Conservation (phyloP, 345 rosid genomes). For the Salix koriyanagi region DNA sequence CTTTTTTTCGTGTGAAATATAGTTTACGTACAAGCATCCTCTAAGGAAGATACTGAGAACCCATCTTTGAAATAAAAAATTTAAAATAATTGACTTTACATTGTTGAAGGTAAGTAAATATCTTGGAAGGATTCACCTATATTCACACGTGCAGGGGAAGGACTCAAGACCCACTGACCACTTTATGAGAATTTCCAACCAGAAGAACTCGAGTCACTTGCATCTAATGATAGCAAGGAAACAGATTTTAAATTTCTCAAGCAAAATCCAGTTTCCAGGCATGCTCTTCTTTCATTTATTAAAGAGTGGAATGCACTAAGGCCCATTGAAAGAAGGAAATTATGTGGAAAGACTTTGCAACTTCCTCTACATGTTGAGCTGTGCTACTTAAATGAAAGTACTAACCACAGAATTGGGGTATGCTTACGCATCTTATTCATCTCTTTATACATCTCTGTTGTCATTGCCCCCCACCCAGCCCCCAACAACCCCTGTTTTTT, state of each 20-base stretch:
- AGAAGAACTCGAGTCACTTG: conserved; percentile 60
- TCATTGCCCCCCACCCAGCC: no score
- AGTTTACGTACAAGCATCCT: neutral
- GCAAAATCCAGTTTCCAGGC: conserved; percentile 35
- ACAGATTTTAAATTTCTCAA: conserved; percentile 24
- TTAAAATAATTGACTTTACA: conserved; percentile 8
- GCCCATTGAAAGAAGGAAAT: conserved; percentile 71
- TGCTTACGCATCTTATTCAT: conserved; percentile 6
- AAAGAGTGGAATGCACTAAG: conserved; percentile 76
- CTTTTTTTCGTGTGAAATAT: neutral
- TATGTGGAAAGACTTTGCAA: conserved; percentile 82
- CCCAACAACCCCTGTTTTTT: no score
- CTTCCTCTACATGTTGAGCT: conserved; percentile 79
- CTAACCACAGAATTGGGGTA: conserved; percentile 64
- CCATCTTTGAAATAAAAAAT: neutral
- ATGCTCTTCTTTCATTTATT: conserved; percentile 51
- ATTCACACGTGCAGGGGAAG: conserved; percentile 60
- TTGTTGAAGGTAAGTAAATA: conserved; percentile 75
- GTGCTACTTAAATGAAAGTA: conserved; percentile 76
- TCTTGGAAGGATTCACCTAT: conserved; percentile 86
- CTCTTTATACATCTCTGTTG: neutral
- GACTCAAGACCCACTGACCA: conserved; percentile 80
- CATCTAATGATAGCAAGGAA: conserved; percentile 27
- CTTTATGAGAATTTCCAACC: conserved; percentile 70
- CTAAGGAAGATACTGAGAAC: neutral